Percentiles rank a stretch among this genome's conserved stretches.
These are phyloP conservation scores for Cicer cuneatum DNA, from an alignment of 306 rosid species.

Conservation along the genomic window DNA sequence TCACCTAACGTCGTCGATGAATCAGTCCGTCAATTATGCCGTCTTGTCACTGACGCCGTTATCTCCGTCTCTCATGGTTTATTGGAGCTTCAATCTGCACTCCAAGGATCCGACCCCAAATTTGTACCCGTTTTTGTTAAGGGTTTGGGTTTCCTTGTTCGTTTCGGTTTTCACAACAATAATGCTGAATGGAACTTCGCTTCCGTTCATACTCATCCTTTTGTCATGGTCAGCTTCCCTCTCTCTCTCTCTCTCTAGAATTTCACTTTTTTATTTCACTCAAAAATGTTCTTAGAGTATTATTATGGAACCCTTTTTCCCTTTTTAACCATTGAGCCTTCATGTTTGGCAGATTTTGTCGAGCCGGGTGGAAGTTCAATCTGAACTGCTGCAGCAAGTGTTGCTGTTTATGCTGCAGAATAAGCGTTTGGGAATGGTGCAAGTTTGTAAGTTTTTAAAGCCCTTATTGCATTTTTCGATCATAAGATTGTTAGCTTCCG, in stretches of 20 bases:
- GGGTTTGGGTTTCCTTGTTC: conserved; percentile 73
- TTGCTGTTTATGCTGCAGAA: conserved; percentile 65
- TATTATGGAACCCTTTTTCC: not conserved
- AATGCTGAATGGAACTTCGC: conserved; percentile 53
- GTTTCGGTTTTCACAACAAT: conserved; percentile 61
- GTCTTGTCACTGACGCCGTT: conserved; percentile 64
- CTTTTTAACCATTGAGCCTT: conserved; percentile 23
- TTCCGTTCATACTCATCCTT: conserved; percentile 64
- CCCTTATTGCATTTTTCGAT: conserved; percentile 69
- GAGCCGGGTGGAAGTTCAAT: conserved; percentile 70
- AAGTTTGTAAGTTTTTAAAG: conserved; percentile 73
- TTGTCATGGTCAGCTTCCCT: conserved; percentile 63
- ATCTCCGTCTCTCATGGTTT: conserved; percentile 57
- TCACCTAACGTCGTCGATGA: conserved; percentile 81
- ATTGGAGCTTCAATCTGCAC: conserved; percentile 80
- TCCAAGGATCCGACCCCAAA: conserved; percentile 67
- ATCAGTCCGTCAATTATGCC: conserved; percentile 84
- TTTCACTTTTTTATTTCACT: conserved; percentile 1
- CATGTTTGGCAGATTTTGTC: conserved; percentile 66
- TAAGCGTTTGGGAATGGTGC: conserved; percentile 64
- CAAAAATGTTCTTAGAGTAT: not conserved
- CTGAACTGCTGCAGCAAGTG: conserved; percentile 84
- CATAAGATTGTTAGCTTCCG: conserved; percentile 60
- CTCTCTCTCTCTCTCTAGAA: not conserved
- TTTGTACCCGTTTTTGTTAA: conserved; percentile 71